These are phyloP conservation scores for Rutidosis leptorrhynchoides DNA, from an alignment of 129 eudicot genomes.

Conservation along the genomic window DNA sequence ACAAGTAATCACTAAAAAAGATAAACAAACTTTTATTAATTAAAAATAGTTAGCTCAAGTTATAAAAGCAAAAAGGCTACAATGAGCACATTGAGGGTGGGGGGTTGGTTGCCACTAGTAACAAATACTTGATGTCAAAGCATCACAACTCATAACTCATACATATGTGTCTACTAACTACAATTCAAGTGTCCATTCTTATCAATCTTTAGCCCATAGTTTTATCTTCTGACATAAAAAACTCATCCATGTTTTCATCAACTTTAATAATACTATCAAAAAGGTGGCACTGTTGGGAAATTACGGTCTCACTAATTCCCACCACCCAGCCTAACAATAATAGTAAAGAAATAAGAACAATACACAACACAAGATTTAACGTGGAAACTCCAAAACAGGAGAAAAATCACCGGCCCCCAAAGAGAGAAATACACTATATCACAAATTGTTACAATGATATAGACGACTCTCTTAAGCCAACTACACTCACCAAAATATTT, in stretches of 20 bases:
- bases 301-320: no score
- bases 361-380: no score
- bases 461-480: no score
- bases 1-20: not conserved
- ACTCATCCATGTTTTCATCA: not conserved
- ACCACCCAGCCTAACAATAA: no score
- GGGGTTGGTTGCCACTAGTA: slow-evolving; percentile 30
- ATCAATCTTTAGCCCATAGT: slow-evolving; percentile 15
- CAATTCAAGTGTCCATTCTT: slow-evolving; percentile 9
- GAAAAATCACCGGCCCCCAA: no score
- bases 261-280: not conserved
- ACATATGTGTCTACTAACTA: slow-evolving; percentile 24
- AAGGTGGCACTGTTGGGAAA: no score
- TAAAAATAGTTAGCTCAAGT: slow-evolving; percentile 1
- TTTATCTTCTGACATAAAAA: not conserved
- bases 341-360: no score
- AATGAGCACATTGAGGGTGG: slow-evolving; percentile 18
- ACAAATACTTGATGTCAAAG: slow-evolving; percentile 29
- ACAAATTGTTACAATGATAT: no score
- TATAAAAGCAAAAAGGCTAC: slow-evolving; percentile 7
- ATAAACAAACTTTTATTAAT: not conserved
- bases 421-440: no score
- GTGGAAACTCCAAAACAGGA: no score
- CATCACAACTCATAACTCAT: slow-evolving; percentile 6
- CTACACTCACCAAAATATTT: no score